Base-by-base conservation (phyloP, 2,329 filamentous ascomycete species). In the Xylariaceae sp. region DNA sequence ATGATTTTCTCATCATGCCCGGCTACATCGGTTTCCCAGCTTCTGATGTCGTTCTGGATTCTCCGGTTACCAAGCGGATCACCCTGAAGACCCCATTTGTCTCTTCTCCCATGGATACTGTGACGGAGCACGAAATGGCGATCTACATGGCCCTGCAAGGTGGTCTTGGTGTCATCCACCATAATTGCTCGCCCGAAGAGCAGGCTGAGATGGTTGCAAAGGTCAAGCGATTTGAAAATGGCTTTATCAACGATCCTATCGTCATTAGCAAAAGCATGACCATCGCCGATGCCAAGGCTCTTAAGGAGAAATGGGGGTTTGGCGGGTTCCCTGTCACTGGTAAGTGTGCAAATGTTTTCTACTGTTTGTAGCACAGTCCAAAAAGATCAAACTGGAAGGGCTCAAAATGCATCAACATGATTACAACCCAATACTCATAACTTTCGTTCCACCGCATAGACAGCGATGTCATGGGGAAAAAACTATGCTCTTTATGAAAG, bases 391-490 rank as follows among this genome's bases (percentile, higher is more conserved):
- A 11, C 22, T 26, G 22, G 22, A 26, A 26, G 11, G n/a, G n/a
- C n/a, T 26, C 22, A 26, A 11, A 26, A 6, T 26, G 54, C 60
- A 63, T 71, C 70, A 56, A n/a, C 63, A 68, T 89, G 87, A 95
- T 95, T 93, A 88, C 76, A 79, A 26, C 80, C 74, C 70, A 73
- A 76, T 78, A 74, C 70, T 72, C 80, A 86, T 96, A 97, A 97
- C 93, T 98, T 98, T 98, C 93, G 93, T 98, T 98, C 93, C 91
- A 91, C 93, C 89, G 88, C 78, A 94, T 84, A 80, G 85, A 87
- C 83, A 77, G 78, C 73, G 82, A 78, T 79, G 87, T 88, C 78
- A 74, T 95, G 89, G 79, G 88, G 89, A 95, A 69, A 75, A 69
- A 70, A 64, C 64, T 71, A 68, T 65, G 59, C 60, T 65, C 65